Evolutionary conservation across 305 asterid genomes (phyloP), one percentile per base, ranked within the genome.

Genomic region (Fraxinus dipetala): DNA sequence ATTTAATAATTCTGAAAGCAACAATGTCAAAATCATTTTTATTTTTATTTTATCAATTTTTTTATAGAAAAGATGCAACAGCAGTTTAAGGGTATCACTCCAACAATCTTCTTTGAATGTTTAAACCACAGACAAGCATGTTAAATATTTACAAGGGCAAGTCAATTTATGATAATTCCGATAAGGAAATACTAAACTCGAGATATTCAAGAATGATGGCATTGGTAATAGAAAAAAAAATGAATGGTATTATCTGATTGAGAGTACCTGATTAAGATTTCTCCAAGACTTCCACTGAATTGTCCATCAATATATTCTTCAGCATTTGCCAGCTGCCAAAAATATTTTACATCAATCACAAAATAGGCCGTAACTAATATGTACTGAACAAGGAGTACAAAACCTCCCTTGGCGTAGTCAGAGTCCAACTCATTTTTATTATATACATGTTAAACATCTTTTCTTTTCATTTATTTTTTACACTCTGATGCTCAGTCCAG

Each of bases 241-340:
- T 6, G 61, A 76, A 67, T 0, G 28, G 59, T 59, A 84, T 69
- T 34, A 72, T 65, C 43, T 11, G 34, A 38, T 75, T 59, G 11
- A 9, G 26, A 5, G 31, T 87, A 94, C 97, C 97, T 92, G 85
- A 94, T 94, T 91, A 92, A 87, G 85, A 94, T 94, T 87, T 94
- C 98, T 85, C 98, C 98, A 59, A 94, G 97, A 81, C 87, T 90
- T 75, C 97, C 98, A 81, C 92, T 88, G 83, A 86, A 86, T 84
- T 91, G 90, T 36, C 98, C 98, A 78, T 94, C 98, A 69, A 92
- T 85, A 78, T 82, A 93, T 69, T 93, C 98, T 82, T 93, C 98
- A 76, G 98, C 95, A 78, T 91, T 92, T 28, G 97, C 97, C 31
- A 92, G 92, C 98, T 94, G 91, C 82, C 85, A 78, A 79, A 75